Base-by-base conservation (phyloP, 495 filamentous ascomycete genomes). In the Poronia punctata region DNA sequence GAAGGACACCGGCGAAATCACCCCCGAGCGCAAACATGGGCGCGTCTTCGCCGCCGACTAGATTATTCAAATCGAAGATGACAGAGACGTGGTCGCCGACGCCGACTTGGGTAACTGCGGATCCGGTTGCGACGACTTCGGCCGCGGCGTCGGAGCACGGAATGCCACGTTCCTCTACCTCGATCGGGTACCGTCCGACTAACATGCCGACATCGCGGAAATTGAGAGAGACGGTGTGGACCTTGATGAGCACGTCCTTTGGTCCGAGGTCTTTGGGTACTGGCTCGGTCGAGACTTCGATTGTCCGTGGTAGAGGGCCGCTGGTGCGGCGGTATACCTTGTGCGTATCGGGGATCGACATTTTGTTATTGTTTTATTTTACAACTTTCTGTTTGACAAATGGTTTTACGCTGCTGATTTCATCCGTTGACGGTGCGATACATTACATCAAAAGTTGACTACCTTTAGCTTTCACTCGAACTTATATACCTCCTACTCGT, bases 161-260 rank as follows among this genome's bases (percentile, higher is more conserved):
- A 23, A 67, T 52, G 11, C 56, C 54, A 6, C 38, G 2, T 1
- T 54, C 45, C 4, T 40, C 20, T 1, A 48, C 35, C 0, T 34
- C 17, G 5, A 47, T 12, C 2, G 58, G 56, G 30, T 67, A 65
- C 7, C 40, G 40, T 1, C 62, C 59, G 34, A 59, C 18, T 11
- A 57, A 38, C 43, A 67, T 67, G 30, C 36, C 57, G 1, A 71
- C 58, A 48, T 76, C 71, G 5, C 70, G 56, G 8, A 67, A 71
- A 48, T 77, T 77, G 41, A 77, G 50, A 26, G 64, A 68, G 3
- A 68, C 66, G 11, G 69, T 66, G 25, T 65, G 59, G 19, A 72
- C 62, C 40, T 59, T 62, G 51, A 75, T 57, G 0, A 77, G 39
- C 12, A 75, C 51, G 38, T 72, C 63, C 35, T 61, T 50, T 3